Base-by-base conservation (phyloP, 768 basidiomycete genomes). In the Lepiota subincarnata region DNA sequence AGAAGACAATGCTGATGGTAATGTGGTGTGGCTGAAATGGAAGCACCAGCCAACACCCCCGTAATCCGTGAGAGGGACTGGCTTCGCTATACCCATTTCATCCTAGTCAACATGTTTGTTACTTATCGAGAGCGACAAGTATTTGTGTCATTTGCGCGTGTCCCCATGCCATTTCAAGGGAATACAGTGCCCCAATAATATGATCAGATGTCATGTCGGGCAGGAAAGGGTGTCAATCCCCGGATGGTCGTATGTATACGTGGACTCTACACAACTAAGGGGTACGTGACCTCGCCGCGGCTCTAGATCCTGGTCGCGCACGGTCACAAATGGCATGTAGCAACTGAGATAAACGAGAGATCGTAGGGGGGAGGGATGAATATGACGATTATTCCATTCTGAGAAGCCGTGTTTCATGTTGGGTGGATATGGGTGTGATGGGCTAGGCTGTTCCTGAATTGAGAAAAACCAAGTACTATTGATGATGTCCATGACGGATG, bases 1-100 rank as follows among this genome's bases (percentile, higher is more conserved):
- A 38, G 73, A 80, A 16, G 78, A 81, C 59, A 82, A 83, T 58
- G 74, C 74, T 47, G 79, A 81, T 64, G 79, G 78, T n/a, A 77
- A 83, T 64, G 72, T 70, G 53, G 76, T 79, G 50, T 83, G 81
- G 80, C 71, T 87, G 28, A 73, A 74, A 60, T 87, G 86, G 86
- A 80, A 76, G 58, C 71, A 75, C 28, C 41, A 48, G 20, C 40
- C 40, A 34, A 42, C 50, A 4, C 50, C 40, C 11, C 50, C 50
- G 10, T 50, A 43, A 42, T 14, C 12, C 20, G 35, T 28, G 39
- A 20, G 31, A 31, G 31, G 3, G 24, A 38, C 20, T 31, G 26
- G 38, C 14, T 34, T 26, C 38, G 44, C 39, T 53, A 47, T 22
- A 44, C 24, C 20, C 42, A 36, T 48, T 22, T 39, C 31, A 31